Percentiles rank a stretch among this genome's conserved stretches.
Evolutionary conservation across 1,139 yeast genomes (phyloP).

Genomic region (Pichia sp.): DNA sequence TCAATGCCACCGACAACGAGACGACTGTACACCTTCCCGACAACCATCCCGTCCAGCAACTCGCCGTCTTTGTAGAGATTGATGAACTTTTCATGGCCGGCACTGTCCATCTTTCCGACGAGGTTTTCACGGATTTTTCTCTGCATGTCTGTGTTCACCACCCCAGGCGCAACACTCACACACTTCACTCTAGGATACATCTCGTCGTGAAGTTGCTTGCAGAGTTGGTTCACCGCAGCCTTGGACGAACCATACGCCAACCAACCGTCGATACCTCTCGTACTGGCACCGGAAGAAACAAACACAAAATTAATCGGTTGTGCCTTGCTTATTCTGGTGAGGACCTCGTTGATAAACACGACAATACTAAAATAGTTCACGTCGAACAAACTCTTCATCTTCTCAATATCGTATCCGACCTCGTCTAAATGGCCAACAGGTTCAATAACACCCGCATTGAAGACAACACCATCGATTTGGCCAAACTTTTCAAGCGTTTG

Average conservation of each 20-base stretch:
- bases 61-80: slow-evolving; percentile 54
- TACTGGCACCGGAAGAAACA: slow-evolving; percentile 87
- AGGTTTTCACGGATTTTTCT: slow-evolving; percentile 61
- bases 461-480: slow-evolving; percentile 63
- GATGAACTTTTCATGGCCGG: slow-evolving; percentile 55
- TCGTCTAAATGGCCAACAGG: slow-evolving; percentile 65
- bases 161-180: slow-evolving; percentile 88
- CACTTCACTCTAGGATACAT: slow-evolving; percentile 53
- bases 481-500: slow-evolving; percentile 55
- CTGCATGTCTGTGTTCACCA: slow-evolving; percentile 90
- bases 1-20: slow-evolving; percentile 58
- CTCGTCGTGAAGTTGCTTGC: slow-evolving; percentile 63
- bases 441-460: slow-evolving; percentile 86
- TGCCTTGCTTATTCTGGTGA: slow-evolving; percentile 42
- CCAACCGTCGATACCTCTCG: slow-evolving; percentile 67
- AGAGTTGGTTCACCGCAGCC: slow-evolving; percentile 82
- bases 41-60: slow-evolving; percentile 63
- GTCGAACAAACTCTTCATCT: slow-evolving; percentile 69
- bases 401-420: slow-evolving; percentile 40
- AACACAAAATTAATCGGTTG: slow-evolving; percentile 60
- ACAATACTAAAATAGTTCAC: slow-evolving; percentile 80
- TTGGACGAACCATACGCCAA: slow-evolving; percentile 88
- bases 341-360: slow-evolving; percentile 51
- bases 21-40: slow-evolving; percentile 66
- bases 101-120: slow-evolving; percentile 55